Evolutionary conservation across 768 basidiomycete species (phyloP).

Genomic region (Candolleomyces efflorescens): DNA sequence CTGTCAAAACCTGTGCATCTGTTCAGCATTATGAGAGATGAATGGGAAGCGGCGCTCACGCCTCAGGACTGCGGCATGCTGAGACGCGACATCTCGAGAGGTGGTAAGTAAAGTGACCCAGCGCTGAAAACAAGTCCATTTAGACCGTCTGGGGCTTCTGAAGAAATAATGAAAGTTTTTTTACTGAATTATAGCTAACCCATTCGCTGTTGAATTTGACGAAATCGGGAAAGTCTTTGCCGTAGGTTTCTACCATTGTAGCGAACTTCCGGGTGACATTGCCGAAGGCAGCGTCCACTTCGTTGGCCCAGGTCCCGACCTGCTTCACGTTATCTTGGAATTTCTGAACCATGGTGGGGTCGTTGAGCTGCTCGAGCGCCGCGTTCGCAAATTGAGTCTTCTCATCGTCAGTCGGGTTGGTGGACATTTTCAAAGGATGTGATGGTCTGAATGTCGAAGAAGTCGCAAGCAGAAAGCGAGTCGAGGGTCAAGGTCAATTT

Average conservation of each 20-base stretch:
- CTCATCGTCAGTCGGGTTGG: not conserved
- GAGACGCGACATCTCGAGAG: not conserved
- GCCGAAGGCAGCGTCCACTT: slow-evolving; percentile 1
- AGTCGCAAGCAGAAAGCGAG: no score
- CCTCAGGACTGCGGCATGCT: not conserved
- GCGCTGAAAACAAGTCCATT: not conserved
- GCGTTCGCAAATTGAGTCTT: not conserved
- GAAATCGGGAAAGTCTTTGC: not conserved
- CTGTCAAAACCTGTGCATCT: not conserved
- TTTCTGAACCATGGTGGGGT: not conserved
- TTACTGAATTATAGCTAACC: not conserved
- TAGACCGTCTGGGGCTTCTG: no score
- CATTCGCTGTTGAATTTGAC: not conserved
- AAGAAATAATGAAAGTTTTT: no score
- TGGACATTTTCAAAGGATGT: no score
- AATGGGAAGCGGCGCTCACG: not conserved
- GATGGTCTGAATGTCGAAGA: no score
- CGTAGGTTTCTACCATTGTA: not conserved
- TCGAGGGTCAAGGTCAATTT: no score
- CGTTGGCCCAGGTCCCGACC: not conserved
- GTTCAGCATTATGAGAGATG: not conserved
- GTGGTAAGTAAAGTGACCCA: not conserved
- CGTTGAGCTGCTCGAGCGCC: not conserved
- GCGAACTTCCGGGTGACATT: not conserved
- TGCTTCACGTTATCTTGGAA: not conserved